phyloP scores from a whole-genome alignment of 768 basidiomycete species.

The Russula foetens region DNA sequence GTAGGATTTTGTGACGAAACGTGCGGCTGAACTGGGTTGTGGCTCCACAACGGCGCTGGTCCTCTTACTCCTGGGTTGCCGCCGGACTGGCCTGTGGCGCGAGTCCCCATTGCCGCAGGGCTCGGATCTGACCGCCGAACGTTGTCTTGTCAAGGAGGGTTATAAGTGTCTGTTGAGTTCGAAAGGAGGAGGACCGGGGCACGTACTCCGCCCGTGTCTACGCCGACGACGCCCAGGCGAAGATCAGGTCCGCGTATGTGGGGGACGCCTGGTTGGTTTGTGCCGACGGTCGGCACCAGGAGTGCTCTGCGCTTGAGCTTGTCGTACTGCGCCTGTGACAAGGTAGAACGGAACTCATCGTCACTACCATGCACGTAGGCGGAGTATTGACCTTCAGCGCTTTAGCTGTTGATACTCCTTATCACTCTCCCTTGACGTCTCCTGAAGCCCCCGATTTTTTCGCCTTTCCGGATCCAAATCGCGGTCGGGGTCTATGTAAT shows the following conservation, averaged over 20 bases:
- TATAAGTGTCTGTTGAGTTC: background rate
- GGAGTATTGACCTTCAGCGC: conserved; percentile 54
- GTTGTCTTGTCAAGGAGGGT: background rate
- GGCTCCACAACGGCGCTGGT: conserved; percentile 4
- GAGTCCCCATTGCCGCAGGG: conserved; percentile 1
- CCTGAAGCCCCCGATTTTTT: conserved; percentile 65
- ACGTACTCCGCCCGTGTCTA: conserved; percentile 5
- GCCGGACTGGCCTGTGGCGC: conserved; percentile 1
- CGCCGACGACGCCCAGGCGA: background rate
- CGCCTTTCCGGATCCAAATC: conserved; percentile 76
- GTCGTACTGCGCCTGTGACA: conserved; percentile 58
- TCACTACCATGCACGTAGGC: background rate
- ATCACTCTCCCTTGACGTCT: conserved; percentile 65
- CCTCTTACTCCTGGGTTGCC: background rate
- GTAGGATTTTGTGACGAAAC: background rate
- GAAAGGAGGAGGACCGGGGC: background rate
- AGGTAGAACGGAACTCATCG: background rate
- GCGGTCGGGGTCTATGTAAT: conserved; percentile 57
- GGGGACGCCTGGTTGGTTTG: conserved; percentile 8
- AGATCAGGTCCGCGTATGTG: background rate
- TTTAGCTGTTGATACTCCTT: conserved; percentile 84
- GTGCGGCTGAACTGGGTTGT: conserved; percentile 1
- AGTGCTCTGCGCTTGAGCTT: conserved; percentile 78
- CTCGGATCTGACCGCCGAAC: background rate
- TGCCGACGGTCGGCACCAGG: conserved; percentile 31